phyloP scores from a whole-genome alignment of 805 yeast genomes.

The Hanseniaspora guilliermondii region DNA sequence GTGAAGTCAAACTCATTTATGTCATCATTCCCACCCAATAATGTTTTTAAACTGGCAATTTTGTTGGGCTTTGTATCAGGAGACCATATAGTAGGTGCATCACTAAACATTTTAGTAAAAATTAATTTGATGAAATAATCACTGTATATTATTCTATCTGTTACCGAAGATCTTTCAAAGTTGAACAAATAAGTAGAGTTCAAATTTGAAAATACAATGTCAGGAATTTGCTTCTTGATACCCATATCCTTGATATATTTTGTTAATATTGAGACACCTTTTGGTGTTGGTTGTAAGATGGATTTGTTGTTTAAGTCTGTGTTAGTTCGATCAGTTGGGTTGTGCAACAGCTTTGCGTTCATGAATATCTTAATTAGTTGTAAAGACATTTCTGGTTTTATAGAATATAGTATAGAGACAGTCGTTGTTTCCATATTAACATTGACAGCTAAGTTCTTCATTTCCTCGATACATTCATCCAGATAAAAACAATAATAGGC shows the following conservation, averaged over 20 bases:
- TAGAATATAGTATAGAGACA: conserved; percentile 42
- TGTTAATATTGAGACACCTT: conserved; percentile 64
- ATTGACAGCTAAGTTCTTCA: conserved; percentile 39
- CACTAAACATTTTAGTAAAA: conserved; percentile 53
- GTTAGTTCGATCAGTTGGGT: conserved; percentile 63
- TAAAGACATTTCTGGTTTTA: conserved; percentile 39
- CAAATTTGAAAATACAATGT: conserved; percentile 41
- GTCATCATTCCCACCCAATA: conserved; percentile 26
- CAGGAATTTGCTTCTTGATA: conserved; percentile 32
- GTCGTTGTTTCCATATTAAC: conserved; percentile 40
- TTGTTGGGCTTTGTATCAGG: conserved; percentile 42
- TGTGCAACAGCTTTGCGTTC: conserved; percentile 54
- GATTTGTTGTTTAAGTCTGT: conserved; percentile 32
- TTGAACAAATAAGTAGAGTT: conserved; percentile 61
- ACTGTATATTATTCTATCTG: conserved; percentile 51
- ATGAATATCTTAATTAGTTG: conserved; percentile 41
- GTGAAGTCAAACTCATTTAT: conserved; percentile 27
- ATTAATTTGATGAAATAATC: conserved; percentile 53
- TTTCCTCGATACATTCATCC: conserved; percentile 38
- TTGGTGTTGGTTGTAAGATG: conserved; percentile 74
- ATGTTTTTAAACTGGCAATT: conserved; percentile 30
- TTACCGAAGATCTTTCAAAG: conserved; percentile 49
- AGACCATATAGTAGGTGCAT: conserved; percentile 57
- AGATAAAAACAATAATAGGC: conserved; percentile 44
- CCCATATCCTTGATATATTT: conserved; percentile 50